Base-by-base conservation (phyloP, 2,329 filamentous ascomycete genomes). In the Colletotrichum euphorbiae region DNA sequence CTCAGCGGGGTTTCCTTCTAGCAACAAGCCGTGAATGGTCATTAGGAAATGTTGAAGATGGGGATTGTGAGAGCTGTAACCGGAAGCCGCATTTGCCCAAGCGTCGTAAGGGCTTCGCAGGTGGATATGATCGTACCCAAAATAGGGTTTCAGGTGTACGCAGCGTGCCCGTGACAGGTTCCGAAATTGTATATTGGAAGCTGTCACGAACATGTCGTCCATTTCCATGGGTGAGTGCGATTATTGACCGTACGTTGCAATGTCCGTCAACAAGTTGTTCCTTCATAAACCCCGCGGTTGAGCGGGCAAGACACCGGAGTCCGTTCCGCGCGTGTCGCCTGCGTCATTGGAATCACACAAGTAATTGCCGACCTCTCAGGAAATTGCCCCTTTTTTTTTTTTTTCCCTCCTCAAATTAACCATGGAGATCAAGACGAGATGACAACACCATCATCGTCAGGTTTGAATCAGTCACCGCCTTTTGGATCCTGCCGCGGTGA, bases 391-490 rank as follows among this genome's bases (percentile, higher is more conserved):
- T 12, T 38, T 24, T 4, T 13, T 46, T 24, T 4, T 24, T 13
- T 36, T 5, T 13, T 46, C 40, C n/a, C n/a, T n/a, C n/a, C n/a
- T n/a, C 28, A 21, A 28, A 33, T 48, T 19, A 12, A 11, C 12
- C 46, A 50, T 46, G 36, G 31, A 13, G 5, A 45, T 31, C 24
- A 12, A 43, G 9, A 17, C n/a, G 31, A 56, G 40, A 12, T 12
- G 40, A 13, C 17, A 13, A 15, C 28, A 17, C 13, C 56, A 38
- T 17, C 19, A 36, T 56, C 8, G 21, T 56, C 36, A 24, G 33
- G 17, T 24, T 45, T 50, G 36, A 63, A 51, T 38, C 59, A 51
- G 58, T 62, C 64, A 67, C 64, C 64, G 64, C 64, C 51, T 38
- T 67, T 67, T 63, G 64, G 12, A 40, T 17, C 24, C 58, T n/a